Conservation (phyloP, 176 grass and related monocot genomes). For the Thalia dealbata region DNA sequence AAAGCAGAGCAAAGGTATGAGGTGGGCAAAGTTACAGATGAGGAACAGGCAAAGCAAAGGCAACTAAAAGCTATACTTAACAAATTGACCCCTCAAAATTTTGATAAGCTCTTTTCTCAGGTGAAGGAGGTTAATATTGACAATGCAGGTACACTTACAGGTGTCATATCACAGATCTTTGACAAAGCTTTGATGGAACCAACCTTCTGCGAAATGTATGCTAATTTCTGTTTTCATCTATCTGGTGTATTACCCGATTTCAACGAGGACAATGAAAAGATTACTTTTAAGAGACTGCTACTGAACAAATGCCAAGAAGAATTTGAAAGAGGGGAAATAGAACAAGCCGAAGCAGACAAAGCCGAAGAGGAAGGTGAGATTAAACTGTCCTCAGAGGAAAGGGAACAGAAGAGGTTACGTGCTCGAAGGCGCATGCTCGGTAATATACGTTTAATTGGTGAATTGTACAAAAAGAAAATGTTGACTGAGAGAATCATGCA, state of each 20-base stretch:
- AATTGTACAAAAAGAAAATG: constrained; percentile 95
- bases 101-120: constrained; percentile 81
- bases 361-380: constrained; percentile 81
- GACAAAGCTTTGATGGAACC: constrained; percentile 96
- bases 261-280: constrained; percentile 64
- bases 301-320: constrained; percentile 96
- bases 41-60: constrained; percentile 63
- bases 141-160: constrained; percentile 48
- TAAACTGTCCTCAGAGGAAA: constrained; percentile 71
- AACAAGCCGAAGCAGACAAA: constrained; percentile 89
- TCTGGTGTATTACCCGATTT: constrained; percentile 62
- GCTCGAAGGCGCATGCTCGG: constrained; percentile 80
- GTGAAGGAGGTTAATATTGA: constrained; percentile 85
- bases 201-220: constrained; percentile 99
- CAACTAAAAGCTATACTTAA: constrained; percentile 85
- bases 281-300: constrained; percentile 87
- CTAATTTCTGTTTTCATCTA: constrained; percentile 63
- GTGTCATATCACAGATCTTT: constrained; percentile 96
- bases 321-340: constrained; percentile 92
- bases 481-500: constrained; percentile 94
- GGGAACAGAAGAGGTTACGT: constrained; percentile 65
- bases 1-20: constrained; percentile 71
- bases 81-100: constrained; percentile 93
- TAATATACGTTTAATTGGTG: constrained; percentile 96
- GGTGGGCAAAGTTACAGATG: constrained; percentile 61